Evolutionary conservation across 306 rosid genomes (phyloP).

Genomic region (Fragaria nilgerrensis): DNA sequence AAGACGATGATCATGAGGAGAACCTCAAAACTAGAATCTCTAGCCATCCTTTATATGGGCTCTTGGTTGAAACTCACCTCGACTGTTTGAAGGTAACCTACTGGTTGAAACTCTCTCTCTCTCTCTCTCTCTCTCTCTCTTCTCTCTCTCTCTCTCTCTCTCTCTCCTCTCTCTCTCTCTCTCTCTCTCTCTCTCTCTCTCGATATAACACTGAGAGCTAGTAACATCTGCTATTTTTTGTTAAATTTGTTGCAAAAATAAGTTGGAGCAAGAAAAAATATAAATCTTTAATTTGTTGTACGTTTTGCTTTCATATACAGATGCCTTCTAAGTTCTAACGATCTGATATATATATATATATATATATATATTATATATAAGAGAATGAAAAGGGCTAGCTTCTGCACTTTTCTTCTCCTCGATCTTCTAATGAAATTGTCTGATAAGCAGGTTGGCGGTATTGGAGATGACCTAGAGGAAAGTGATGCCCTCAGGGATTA

Average conservation of each 20-base stretch:
- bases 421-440: neutral
- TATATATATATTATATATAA: neutral
- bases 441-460: conserved; percentile 48
- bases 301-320: neutral
- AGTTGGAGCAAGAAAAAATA: neutral
- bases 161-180: neutral
- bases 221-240: neutral
- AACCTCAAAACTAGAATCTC: conserved; percentile 70
- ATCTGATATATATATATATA: no score
- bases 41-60: conserved; percentile 65
- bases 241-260: neutral
- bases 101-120: no score
- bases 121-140: no score
- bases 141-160: neutral
- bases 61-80: conserved; percentile 63
- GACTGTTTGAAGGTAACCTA: conserved; percentile 68
- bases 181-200: no score
- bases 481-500: conserved; percentile 26
- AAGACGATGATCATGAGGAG: conserved; percentile 37
- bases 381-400: neutral
- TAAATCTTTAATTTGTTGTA: neutral
- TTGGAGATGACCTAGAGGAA: conserved; percentile 39
- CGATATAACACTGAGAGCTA: neutral
- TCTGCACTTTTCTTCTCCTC: neutral
- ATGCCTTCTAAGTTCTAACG: neutral